These are phyloP conservation scores for Solanum chiquidenum DNA, from an alignment of 257 asterid species.

Conservation along the genomic window DNA sequence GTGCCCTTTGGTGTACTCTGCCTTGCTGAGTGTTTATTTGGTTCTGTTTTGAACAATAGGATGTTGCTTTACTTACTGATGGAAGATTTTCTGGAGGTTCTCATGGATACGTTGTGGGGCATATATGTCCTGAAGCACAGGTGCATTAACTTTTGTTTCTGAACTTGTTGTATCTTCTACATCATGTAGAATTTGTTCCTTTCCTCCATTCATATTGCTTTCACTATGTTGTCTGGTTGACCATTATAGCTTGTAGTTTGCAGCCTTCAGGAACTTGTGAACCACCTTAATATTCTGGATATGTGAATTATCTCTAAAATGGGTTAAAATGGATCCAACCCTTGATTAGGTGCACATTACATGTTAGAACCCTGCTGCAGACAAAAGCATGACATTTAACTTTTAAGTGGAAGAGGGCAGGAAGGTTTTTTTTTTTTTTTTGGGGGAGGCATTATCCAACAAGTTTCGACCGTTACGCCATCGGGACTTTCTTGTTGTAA, in stretches of 20 bases:
- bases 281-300: neutral
- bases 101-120: conserved; percentile 95
- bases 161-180: neutral
- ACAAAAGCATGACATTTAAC: neutral
- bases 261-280: neutral
- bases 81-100: conserved; percentile 99
- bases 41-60: conserved; percentile 28
- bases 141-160: conserved; percentile 18
- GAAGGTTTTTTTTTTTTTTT: no score
- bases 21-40: neutral
- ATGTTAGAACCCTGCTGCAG: neutral
- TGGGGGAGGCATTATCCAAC: neutral
- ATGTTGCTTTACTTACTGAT: conserved; percentile 83
- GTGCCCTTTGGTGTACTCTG: neutral
- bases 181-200: neutral
- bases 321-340: neutral
- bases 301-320: neutral
- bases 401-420: neutral
- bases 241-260: neutral
- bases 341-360: neutral
- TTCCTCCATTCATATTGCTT: neutral
- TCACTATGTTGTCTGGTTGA: neutral
- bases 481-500: neutral
- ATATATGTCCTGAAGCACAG: conserved; percentile 98
- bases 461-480: neutral